These are phyloP conservation scores for Podila minutissima DNA, from an alignment of 192 early-diverging fungal species.

Conservation along the genomic window DNA sequence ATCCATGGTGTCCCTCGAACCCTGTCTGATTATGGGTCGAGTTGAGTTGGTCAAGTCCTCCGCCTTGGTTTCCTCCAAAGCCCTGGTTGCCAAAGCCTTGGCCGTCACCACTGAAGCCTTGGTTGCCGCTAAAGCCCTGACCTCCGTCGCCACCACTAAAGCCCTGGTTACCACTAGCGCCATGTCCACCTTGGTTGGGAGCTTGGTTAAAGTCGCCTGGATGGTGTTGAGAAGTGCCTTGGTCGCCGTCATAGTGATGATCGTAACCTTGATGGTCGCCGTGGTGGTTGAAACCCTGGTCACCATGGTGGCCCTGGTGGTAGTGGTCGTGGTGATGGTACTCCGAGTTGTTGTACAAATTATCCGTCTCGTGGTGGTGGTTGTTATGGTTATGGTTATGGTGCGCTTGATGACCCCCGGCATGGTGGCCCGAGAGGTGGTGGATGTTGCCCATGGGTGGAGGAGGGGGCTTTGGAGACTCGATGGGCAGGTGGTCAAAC, in stretches of 20 bases:
- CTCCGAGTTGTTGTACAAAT: slow-evolving; percentile 1
- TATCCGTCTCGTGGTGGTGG: slow-evolving; percentile 11
- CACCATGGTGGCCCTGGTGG: background rate
- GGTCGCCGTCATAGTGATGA: slow-evolving; percentile 3
- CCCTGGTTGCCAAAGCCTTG: slow-evolving; percentile 1
- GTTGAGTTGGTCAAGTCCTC: slow-evolving; percentile 11
- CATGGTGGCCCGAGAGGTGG: background rate
- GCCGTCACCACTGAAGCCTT: background rate
- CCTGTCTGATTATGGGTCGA: background rate
- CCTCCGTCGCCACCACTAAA: background rate
- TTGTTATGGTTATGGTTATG: background rate
- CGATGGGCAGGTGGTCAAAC: slow-evolving; percentile 37
- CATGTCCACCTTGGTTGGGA: background rate
- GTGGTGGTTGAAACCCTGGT: background rate
- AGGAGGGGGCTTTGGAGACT: slow-evolving; percentile 1
- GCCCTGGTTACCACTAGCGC: background rate
- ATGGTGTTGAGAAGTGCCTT: background rate
- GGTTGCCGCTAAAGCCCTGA: background rate
- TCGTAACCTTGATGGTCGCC: background rate
- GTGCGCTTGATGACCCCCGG: background rate
- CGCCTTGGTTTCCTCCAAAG: slow-evolving; percentile 4
- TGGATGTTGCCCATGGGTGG: slow-evolving; percentile 14
- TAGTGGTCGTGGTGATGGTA: background rate
- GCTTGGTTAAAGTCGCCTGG: background rate
- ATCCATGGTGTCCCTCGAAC: background rate